Base-by-base conservation (phyloP, 2,329 filamentous ascomycete species). In the Penicillium frequentans region DNA sequence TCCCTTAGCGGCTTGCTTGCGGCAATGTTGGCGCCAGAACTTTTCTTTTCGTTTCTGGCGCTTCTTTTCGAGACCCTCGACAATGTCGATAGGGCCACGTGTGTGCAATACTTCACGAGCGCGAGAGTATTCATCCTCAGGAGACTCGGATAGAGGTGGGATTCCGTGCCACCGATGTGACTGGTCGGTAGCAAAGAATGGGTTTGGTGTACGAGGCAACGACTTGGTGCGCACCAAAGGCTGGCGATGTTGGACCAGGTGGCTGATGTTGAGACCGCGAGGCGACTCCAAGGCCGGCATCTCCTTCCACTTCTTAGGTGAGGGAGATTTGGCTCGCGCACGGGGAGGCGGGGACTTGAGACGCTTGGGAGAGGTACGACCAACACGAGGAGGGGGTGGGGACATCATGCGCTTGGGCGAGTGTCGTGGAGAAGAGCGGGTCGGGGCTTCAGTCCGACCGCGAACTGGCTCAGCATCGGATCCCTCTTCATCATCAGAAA, bases 1-100 rank as follows among this genome's bases (percentile, higher is more conserved):
- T 65, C 82, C 82, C 66, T 85, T 92, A 62, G 87, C 86, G 56
- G 88, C 88, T 68, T 42, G 39, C 19, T 91, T 90, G 71, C 91
- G 88, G 78, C 90, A 96, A 70, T 93, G 89, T 73, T 96, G 95
- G 68, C 93, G 89, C 72, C 90, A 89, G 69, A 92, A 90, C 76
- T 97, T 96, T 76, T 98, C 93, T 77, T 90, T 92, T 66, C 95
- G 90, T 63, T 95, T 88, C 78, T 95, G 90, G 26, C 93, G 89
- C 79, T 96, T 98, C 76, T 90, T 89, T 79, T 99, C 95, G 1
- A 99, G 84, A 9, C 95, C 95, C 74, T 96, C 96, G 75, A 97
- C 90, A 60, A 97, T 99, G 75, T 98, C 95, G 64, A 99, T 96
- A 35, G 95, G 93, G n/a, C 92, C 91, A 61, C 95, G 90, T 10